These are phyloP conservation scores for Pseudozyma pruni DNA, from an alignment of 1,284 basidiomycete genomes.

Conservation along the genomic window DNA sequence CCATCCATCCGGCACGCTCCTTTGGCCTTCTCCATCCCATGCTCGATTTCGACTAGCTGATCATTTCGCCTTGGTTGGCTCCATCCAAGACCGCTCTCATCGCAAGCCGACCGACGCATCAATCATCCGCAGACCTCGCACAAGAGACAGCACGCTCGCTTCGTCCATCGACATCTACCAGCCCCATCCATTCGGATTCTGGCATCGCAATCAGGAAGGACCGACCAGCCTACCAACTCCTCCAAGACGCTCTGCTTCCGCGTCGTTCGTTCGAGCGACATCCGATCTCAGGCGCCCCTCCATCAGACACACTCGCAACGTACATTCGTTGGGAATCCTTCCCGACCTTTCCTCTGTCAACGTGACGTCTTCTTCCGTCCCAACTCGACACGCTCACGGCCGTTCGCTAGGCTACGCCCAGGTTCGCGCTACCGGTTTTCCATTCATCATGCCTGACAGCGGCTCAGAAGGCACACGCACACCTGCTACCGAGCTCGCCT, in stretches of 20 bases:
- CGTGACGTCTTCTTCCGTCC: conserved; percentile 23
- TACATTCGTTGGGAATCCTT: conserved; percentile 39
- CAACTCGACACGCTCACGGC: conserved; percentile 8
- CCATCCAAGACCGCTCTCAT: neutral
- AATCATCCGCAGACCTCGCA: neutral
- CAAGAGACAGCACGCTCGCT: neutral
- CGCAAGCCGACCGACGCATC: neutral
- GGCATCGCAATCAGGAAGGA: conserved; percentile 25
- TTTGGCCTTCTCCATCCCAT: conserved; percentile 2
- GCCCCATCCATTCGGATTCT: conserved; percentile 42
- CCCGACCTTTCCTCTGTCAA: conserved; percentile 28
- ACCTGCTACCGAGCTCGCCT: conserved; percentile 26
- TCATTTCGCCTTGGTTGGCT: conserved; percentile 9
- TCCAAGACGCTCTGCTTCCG: conserved; percentile 26
- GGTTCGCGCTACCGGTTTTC: conserved; percentile 41
- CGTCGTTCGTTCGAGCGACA: conserved; percentile 18
- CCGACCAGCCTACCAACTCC: conserved; percentile 40
- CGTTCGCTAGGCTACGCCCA: conserved; percentile 40
- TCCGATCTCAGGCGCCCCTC: neutral
- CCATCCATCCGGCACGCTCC: too few species aligned
- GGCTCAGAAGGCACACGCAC: conserved; percentile 31
- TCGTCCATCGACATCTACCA: conserved; percentile 12
- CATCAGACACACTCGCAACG: conserved; percentile 22
- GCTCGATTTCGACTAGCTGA: conserved; percentile 7
- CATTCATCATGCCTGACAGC: conserved; percentile 49